phyloP scores from a whole-genome alignment of 148 eudicot species.

The Persicaria maculosa region DNA sequence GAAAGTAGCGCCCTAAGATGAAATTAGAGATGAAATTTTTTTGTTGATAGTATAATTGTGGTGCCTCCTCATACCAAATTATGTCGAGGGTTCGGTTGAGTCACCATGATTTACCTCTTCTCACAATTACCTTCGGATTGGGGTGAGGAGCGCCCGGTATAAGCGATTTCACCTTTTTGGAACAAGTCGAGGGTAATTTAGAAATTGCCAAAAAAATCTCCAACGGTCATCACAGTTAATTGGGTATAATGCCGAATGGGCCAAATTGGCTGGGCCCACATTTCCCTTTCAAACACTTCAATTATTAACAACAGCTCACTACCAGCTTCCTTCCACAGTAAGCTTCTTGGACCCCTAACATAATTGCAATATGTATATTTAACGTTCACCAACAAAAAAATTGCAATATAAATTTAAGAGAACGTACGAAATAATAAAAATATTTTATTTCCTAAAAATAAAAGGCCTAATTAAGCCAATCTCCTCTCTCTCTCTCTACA shows the following conservation, averaged over 20 bases:
- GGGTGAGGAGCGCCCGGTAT: no score
- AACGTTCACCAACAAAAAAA: no score
- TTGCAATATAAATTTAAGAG: background rate
- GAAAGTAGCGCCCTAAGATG: no score
- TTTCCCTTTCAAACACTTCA: background rate
- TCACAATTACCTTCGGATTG: no score
- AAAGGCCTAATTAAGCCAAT: background rate
- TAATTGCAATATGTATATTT: background rate
- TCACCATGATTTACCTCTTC: no score
- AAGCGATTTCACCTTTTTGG: background rate
- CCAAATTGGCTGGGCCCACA: constrained; percentile 1
- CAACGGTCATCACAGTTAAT: background rate
- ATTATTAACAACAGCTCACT: background rate
- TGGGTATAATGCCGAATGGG: background rate
- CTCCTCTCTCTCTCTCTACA: background rate
- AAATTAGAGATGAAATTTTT: no score
- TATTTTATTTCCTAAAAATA: background rate
- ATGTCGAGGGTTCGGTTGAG: no score
- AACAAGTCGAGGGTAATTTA: background rate
- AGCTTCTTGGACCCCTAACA: background rate
- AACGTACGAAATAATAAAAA: background rate
- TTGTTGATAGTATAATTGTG: no score
- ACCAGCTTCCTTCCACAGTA: background rate
- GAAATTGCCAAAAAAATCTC: background rate
- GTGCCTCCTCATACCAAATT: no score